Evolutionary conservation across 257 asterid genomes (phyloP).

Genomic region (Pogostemon cablin): DNA sequence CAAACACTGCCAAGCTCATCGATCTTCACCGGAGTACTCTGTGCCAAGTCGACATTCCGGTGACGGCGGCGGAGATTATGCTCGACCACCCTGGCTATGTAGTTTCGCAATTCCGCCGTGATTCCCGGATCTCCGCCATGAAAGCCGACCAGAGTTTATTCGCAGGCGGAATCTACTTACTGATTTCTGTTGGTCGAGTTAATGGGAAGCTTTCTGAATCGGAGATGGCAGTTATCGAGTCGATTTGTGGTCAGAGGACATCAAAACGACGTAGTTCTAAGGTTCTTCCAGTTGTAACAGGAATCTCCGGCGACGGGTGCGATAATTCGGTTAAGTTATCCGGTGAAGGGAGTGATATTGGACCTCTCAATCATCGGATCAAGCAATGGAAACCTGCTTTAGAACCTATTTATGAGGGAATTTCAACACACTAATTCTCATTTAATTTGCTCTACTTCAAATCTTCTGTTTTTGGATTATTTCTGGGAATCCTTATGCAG

Average conservation of each 20-base stretch:
- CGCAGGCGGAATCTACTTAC: conserved; percentile 32
- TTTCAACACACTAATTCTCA: not conserved
- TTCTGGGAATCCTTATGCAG: conserved; percentile 1
- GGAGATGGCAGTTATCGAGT: conserved; percentile 40
- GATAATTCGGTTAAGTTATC: conserved; percentile 10
- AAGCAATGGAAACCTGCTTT: conserved; percentile 51
- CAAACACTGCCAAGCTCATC: conserved; percentile 37
- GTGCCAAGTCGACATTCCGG: conserved; percentile 35
- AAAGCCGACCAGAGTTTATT: conserved; percentile 46
- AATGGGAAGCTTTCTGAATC: conserved; percentile 38
- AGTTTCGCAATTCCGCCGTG: conserved; percentile 30
- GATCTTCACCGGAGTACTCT: conserved; percentile 38
- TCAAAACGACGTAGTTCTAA: conserved; percentile 42
- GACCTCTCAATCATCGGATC: conserved; percentile 21
- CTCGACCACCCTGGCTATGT: conserved; percentile 45
- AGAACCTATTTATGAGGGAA: conserved; percentile 48
- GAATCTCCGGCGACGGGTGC: conserved; percentile 13
- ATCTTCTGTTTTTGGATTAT: not conserved
- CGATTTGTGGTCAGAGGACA: conserved; percentile 21
- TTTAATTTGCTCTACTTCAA: not conserved
- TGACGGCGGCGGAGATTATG: conserved; percentile 50
- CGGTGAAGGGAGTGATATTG: conserved; percentile 26
- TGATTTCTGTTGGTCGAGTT: conserved; percentile 42
- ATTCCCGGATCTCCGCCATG: conserved; percentile 40
- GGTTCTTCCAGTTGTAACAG: conserved; percentile 38